These are phyloP conservation scores for Komagataella populi DNA, from an alignment of 805 yeast species.

Conservation along the genomic window DNA sequence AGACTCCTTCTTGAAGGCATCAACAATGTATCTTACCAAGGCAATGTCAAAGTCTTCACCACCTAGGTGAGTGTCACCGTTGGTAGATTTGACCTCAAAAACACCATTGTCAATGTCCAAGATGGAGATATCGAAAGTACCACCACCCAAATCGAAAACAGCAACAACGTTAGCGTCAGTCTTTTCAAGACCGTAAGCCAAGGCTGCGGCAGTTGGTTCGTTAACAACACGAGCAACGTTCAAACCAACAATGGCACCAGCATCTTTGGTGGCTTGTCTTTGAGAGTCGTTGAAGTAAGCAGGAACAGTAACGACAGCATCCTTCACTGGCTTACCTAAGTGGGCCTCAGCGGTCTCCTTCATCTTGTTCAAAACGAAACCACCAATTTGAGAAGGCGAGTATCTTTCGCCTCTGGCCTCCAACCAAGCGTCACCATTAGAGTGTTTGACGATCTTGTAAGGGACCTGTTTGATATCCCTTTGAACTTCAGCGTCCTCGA, in stretches of 20 bases:
- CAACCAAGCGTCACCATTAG: slow-evolving; percentile 62
- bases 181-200: slow-evolving; percentile 90
- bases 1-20: slow-evolving; percentile 38
- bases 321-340: slow-evolving; percentile 74
- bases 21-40: slow-evolving; percentile 63
- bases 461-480: slow-evolving; percentile 51
- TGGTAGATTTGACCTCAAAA: slow-evolving; percentile 93
- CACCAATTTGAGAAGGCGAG: slow-evolving; percentile 66
- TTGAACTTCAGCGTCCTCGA: slow-evolving; percentile 56
- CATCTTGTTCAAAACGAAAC: slow-evolving; percentile 80
- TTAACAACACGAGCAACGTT: slow-evolving; percentile 82
- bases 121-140: slow-evolving; percentile 95
- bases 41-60: slow-evolving; percentile 89
- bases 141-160: slow-evolving; percentile 97
- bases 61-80: slow-evolving; percentile 91
- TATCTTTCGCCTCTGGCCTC: slow-evolving; percentile 29
- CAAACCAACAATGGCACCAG: slow-evolving; percentile 93
- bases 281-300: slow-evolving; percentile 87
- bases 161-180: slow-evolving; percentile 51
- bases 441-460: slow-evolving; percentile 42
- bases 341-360: slow-evolving; percentile 95
- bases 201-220: slow-evolving; percentile 90
- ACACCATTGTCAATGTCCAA: slow-evolving; percentile 96
- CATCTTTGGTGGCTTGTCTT: slow-evolving; percentile 92
- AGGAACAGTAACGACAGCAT: slow-evolving; percentile 87